Base-by-base conservation (phyloP, 345 rosid genomes). In the Microcos paniculata region DNA sequence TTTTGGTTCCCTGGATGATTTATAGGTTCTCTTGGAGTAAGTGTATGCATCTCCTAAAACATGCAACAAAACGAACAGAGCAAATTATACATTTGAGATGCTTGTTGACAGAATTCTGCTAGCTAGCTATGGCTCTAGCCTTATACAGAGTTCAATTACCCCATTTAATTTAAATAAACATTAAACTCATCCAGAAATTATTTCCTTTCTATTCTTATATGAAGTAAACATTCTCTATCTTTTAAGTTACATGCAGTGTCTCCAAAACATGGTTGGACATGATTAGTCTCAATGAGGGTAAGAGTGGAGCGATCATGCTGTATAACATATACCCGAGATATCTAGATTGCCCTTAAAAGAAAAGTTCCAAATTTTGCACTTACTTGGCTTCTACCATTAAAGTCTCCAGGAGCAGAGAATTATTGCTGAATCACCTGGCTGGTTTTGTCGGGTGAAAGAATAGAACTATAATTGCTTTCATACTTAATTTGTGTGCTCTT, bases 41-140 rank as follows among this genome's bases (percentile, higher is more conserved):
- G 87, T 74, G 80, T 84, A 85, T 49, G 89, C 86, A 88, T 86
- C 93, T 89, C 90, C 76, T 71, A 35, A 62, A 73, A 70, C 66
- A 76, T 18, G 18, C 53, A 53, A 46, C 62, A 71, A 59, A 53
- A 77, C 35, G 49, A 43, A 64, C 79, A 67, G 15, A 30, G 42
- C 6, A 63, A 42, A 15, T 73, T 58, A 49, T 18, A 15, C 23
- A 48, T 19, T 31, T 62, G 61, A 56, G 30, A 2, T 40, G 45
- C 51, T 11, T 64, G 70, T 12, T 64, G 51, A 40, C 16, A 3
- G 49, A 9, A 8, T 4, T 40, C n/a, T 40, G 51, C 70, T 12
- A 21, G 48, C 69, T 38, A 52, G 35, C 23, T 55, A 3, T 21
- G 3, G 4, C 48, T 38, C 49, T 35, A 63, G 28, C 69, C 31